phyloP scores from a whole-genome alignment of 495 filamentous ascomycete species.

The Tuber calosporum region DNA sequence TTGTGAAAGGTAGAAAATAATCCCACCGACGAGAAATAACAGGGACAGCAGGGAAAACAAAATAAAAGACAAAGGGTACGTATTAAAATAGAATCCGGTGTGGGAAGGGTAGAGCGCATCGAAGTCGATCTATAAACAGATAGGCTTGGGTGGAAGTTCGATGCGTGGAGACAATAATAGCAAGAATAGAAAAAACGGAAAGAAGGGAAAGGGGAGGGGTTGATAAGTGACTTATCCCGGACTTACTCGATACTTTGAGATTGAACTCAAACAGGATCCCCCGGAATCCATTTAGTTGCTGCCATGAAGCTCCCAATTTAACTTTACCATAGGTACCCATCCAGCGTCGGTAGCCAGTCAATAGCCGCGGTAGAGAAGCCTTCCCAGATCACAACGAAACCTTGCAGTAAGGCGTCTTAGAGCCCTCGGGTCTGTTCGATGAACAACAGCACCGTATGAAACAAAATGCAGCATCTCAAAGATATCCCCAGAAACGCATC shows the following conservation, averaged over 20 bases:
- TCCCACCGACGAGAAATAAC: not conserved
- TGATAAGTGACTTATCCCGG: conserved; percentile 2
- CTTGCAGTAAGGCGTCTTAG: not conserved
- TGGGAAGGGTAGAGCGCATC: not conserved
- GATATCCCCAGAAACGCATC: not conserved
- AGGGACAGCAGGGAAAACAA: not conserved
- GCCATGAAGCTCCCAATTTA: not conserved
- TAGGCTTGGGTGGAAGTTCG: not conserved
- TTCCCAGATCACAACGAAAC: not conserved
- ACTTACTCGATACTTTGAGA: conserved; percentile 2
- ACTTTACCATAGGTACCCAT: not conserved
- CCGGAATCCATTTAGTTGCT: not conserved
- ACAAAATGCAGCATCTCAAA: not conserved
- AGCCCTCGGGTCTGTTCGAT: not conserved
- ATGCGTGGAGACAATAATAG: not conserved
- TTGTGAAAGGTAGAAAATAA: not conserved
- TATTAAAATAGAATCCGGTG: not conserved
- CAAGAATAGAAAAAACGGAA: not conserved
- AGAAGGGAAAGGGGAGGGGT: not conserved
- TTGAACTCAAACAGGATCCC: not conserved
- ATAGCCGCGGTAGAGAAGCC: not conserved
- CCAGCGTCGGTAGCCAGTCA: not conserved
- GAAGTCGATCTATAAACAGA: not conserved
- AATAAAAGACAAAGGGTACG: not conserved
- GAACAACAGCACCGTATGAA: not conserved